Conservation (phyloP, 2,329 filamentous ascomycete species). For the Colletotrichum spaethianum region DNA sequence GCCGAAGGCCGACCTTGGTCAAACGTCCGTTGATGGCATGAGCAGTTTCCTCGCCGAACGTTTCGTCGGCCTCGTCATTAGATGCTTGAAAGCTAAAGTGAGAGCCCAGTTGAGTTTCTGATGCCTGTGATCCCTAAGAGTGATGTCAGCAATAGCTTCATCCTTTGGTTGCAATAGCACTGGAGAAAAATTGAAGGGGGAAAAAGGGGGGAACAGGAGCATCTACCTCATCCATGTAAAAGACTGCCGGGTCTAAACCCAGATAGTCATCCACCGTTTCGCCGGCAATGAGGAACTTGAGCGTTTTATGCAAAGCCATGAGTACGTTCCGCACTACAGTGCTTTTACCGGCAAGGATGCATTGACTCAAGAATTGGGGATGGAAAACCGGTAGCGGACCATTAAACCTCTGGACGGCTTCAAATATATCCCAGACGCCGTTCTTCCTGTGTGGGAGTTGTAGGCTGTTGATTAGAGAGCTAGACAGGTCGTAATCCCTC, state of each 20-base stretch:
- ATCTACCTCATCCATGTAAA: constrained; percentile 61
- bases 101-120: constrained; percentile 51
- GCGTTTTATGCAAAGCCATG: constrained; percentile 77
- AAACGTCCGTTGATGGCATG: constrained; percentile 81
- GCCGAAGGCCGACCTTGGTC: constrained; percentile 80
- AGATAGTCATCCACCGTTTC: constrained; percentile 86
- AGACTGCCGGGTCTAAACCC: constrained; percentile 73
- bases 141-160: constrained; percentile 4
- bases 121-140: constrained; percentile 9
- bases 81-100: constrained; percentile 52
- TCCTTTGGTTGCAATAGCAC: neutral
- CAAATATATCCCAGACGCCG: constrained; percentile 79
- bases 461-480: constrained; percentile 69
- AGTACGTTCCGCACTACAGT: constrained; percentile 80
- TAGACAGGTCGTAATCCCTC: constrained; percentile 77
- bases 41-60: constrained; percentile 81
- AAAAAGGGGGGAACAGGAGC: neutral
- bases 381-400: constrained; percentile 92
- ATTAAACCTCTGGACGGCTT: constrained; percentile 86
- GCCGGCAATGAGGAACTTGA: constrained; percentile 88
- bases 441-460: constrained; percentile 63
- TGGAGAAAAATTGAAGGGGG: too few species aligned
- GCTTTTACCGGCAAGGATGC: constrained; percentile 85
- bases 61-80: constrained; percentile 69
- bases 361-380: constrained; percentile 90